Evolutionary conservation across 257 asterid species (phyloP).

Genomic region (Anisodus acutangulus): DNA sequence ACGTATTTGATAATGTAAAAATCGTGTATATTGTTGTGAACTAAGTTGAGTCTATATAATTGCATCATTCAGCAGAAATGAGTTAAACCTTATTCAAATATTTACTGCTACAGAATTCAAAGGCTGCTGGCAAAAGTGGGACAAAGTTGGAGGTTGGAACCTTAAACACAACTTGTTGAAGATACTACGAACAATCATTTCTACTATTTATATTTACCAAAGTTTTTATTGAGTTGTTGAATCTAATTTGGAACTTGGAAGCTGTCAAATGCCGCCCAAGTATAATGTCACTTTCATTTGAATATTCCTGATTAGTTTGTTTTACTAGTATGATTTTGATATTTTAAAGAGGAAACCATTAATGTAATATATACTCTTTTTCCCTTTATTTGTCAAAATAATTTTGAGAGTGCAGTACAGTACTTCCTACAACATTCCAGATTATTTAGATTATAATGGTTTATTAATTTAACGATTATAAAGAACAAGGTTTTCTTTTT

Average conservation of each 20-base stretch:
- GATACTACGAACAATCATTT: neutral
- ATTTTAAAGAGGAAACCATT: too few species aligned
- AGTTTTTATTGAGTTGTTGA: neutral
- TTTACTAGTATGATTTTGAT: neutral
- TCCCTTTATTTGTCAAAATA: neutral
- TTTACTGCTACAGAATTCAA: neutral
- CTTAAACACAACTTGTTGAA: neutral
- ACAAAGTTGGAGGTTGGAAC: neutral
- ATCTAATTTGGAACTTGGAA: too few species aligned
- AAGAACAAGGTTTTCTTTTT: too few species aligned
- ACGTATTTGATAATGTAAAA: neutral
- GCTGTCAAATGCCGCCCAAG: neutral
- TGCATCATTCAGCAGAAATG: neutral
- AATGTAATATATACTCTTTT: neutral
- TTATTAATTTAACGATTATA: neutral
- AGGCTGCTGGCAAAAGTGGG: conserved; percentile 22
- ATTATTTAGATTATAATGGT: neutral
- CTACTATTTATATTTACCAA: neutral
- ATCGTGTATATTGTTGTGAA: too few species aligned
- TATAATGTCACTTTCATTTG: neutral
- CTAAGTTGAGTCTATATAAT: too few species aligned
- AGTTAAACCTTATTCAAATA: neutral
- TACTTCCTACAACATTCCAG: neutral
- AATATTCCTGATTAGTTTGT: neutral
- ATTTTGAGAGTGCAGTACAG: neutral